phyloP scores from a whole-genome alignment of 2,329 filamentous ascomycete species.

The Aspergillus sergii region DNA sequence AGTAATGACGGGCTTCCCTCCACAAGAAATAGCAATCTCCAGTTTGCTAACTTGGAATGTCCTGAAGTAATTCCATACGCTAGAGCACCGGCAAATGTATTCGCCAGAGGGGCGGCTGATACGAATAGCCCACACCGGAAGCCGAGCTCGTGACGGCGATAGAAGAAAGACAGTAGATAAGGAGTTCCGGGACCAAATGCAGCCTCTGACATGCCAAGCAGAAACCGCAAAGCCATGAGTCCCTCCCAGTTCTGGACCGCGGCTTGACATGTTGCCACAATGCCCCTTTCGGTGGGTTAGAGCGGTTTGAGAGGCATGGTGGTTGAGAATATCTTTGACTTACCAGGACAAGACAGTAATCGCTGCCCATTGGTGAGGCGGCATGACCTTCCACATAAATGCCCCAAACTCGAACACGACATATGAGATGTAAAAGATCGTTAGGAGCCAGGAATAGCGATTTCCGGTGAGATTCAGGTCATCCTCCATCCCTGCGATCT shows the following conservation, averaged over 20 bases:
- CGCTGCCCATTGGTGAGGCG: slow-evolving; percentile 47
- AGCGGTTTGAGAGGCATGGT: slow-evolving; percentile 15
- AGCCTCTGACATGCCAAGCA: slow-evolving; percentile 52
- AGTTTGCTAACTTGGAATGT: slow-evolving; percentile 59
- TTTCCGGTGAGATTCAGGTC: slow-evolving; percentile 52
- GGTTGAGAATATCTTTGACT: slow-evolving; percentile 19
- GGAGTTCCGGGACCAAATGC: slow-evolving; percentile 51
- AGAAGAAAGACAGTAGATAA: slow-evolving; percentile 61
- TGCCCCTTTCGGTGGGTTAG: slow-evolving; percentile 38
- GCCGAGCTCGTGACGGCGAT: slow-evolving; percentile 59
- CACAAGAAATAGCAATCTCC: slow-evolving; percentile 67
- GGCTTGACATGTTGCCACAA: slow-evolving; percentile 52
- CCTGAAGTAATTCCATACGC: slow-evolving; percentile 68
- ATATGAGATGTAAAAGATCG: slow-evolving; percentile 57
- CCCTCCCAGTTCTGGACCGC: slow-evolving; percentile 48
- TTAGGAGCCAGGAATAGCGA: slow-evolving; percentile 55
- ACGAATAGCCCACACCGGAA: slow-evolving; percentile 59
- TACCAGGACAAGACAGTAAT: slow-evolving; percentile 47
- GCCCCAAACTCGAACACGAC: slow-evolving; percentile 46
- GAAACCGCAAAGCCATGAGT: slow-evolving; percentile 53
- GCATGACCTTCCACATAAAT: slow-evolving; percentile 49
- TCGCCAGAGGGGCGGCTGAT: slow-evolving; percentile 68
- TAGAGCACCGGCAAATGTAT: slow-evolving; percentile 72
- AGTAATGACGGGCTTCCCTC: slow-evolving; percentile 65
- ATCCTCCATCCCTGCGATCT: slow-evolving; percentile 56